Evolutionary conservation across 768 basidiomycete genomes (phyloP), one percentile per base, ranked within the genome.

Genomic region (Leccinum barrowsii): DNA sequence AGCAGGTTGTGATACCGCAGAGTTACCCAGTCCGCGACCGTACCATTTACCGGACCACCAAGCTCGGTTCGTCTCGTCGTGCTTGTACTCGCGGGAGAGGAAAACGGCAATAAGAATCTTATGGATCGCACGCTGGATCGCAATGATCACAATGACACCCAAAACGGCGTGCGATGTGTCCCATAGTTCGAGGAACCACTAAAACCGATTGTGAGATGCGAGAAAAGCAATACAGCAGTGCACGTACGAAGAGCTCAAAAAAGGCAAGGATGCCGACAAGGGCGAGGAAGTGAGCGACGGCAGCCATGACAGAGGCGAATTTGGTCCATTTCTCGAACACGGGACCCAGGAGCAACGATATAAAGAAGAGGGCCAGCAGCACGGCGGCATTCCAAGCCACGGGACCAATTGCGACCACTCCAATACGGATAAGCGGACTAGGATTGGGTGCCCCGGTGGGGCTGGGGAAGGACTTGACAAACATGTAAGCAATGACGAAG

Each of bases 21-120:
- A 89, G n/a, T 82, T 82, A 13, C 96, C 96, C 19, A 99, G 80
- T 28, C 93, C 92, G 58, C 94, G 83, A 50, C 95, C 94, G 70
- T 95, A 95, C 97, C 97, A 98, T 78, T 90, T 89, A 61, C 94
- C 95, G 17, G 95, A 94, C 97, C 97, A 99, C 96, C 96, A 98
- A 2, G 95, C 95, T 60, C 92, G 83, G 77, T 98, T 98, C 26
- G 92, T 95, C 78, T 98, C 94, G 70, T 99, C 97, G 70, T 97
- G 93, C 77, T 98, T 98, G 81, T 89, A 96, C 75, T 99, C 97
- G 68, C 97, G 89, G 24, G 94, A 92, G 49, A 98, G 81, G 82
- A 95, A 93, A 49, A 94, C 89, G 5, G 94, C 83, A 61, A 98
- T 98, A 55, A 97, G 80, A 61, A 96, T 85, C 79, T 98, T 98